These are phyloP conservation scores for Achaetomium macrosporum DNA, from an alignment of 2,329 filamentous ascomycete species.

Conservation along the genomic window DNA sequence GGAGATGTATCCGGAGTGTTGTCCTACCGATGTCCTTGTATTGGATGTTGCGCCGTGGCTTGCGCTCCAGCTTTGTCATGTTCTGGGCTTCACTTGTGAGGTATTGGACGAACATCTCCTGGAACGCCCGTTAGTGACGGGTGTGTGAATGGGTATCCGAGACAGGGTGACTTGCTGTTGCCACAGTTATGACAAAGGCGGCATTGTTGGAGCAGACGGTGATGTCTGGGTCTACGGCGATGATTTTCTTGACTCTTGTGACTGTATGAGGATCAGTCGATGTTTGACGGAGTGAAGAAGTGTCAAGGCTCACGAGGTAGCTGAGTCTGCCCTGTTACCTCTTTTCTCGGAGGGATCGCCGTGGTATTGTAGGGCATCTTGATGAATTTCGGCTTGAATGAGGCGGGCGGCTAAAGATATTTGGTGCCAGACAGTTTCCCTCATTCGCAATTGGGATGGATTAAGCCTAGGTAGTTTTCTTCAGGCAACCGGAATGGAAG, in stretches of 20 bases:
- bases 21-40: constrained; percentile 81
- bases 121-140: not conserved
- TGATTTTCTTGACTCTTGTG: constrained; percentile 92
- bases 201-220: constrained; percentile 85
- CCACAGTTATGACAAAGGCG: constrained; percentile 86
- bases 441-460: too few species aligned
- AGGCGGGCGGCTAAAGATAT: too few species aligned
- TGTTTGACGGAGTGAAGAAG: constrained; percentile 10
- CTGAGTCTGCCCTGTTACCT: constrained; percentile 77
- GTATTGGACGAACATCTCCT: constrained; percentile 96
- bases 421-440: too few species aligned
- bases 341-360: constrained; percentile 71
- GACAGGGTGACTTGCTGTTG: constrained; percentile 54
- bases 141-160: not conserved
- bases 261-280: constrained; percentile 47
- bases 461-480: too few species aligned
- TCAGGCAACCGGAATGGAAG: too few species aligned
- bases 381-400: not conserved
- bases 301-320: constrained; percentile 66
- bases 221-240: constrained; percentile 81
- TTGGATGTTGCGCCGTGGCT: constrained; percentile 88
- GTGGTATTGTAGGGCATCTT: constrained; percentile 86
- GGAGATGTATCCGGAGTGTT: constrained; percentile 4
- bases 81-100: constrained; percentile 79
- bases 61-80: constrained; percentile 83